These are phyloP conservation scores for Ceratocystis destructans DNA, from an alignment of 2,329 filamentous ascomycete species.

Conservation along the genomic window DNA sequence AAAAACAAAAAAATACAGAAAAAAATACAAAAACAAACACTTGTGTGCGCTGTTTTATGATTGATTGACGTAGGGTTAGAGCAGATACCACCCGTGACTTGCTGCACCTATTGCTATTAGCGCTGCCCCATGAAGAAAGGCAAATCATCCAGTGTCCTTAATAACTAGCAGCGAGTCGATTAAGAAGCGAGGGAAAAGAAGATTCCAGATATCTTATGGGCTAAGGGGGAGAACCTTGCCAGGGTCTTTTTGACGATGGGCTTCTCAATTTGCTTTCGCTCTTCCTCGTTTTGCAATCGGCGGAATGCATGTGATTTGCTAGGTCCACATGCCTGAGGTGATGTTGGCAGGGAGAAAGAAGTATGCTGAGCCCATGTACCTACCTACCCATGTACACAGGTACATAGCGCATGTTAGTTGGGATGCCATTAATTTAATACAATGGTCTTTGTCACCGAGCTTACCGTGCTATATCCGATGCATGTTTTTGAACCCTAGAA, in stretches of 20 bases:
- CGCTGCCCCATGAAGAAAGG: too few species aligned
- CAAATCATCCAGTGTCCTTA: not conserved
- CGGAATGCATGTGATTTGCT: too few species aligned
- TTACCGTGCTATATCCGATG: not conserved
- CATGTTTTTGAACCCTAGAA: not conserved
- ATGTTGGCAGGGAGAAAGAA: too few species aligned
- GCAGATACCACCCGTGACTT: too few species aligned
- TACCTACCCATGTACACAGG: not conserved
- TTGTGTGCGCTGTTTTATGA: too few species aligned
- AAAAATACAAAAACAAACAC: too few species aligned
- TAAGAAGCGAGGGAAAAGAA: not conserved
- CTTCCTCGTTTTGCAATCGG: too few species aligned
- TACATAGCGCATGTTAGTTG: not conserved
- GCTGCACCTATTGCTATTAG: too few species aligned
- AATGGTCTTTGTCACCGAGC: not conserved
- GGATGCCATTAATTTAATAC: not conserved
- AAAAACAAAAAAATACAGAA: too few species aligned
- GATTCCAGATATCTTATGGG: not conserved
- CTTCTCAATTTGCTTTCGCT: too few species aligned
- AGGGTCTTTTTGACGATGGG: not conserved
- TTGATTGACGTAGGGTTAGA: too few species aligned
- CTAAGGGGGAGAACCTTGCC: not conserved
- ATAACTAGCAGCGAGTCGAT: not conserved
- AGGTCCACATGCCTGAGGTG: too few species aligned
- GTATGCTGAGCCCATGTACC: not conserved